Conservation (phyloP, 495 filamentous ascomycete species). For the Entonaema liquescens region DNA sequence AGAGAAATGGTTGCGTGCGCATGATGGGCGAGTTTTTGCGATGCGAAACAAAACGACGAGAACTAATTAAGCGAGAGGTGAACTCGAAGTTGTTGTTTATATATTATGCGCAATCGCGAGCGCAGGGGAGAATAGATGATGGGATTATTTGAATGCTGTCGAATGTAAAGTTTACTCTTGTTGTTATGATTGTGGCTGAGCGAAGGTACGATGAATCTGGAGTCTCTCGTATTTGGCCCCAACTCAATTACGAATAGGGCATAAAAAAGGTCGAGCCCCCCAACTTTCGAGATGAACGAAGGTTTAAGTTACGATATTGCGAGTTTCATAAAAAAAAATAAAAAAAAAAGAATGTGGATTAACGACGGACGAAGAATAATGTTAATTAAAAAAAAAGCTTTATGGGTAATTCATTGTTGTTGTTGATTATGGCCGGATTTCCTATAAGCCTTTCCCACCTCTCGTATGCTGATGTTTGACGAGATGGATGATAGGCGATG, state of each 20-base stretch:
- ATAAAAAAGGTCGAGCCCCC: slow-evolving; percentile 7
- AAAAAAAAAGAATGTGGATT: not conserved
- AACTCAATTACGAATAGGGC: slow-evolving; percentile 19
- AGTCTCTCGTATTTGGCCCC: slow-evolving; percentile 33
- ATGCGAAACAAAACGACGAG: slow-evolving; percentile 9
- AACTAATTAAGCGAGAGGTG: slow-evolving; percentile 14
- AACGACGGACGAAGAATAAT: slow-evolving; percentile 34
- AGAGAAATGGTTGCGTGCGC: slow-evolving; percentile 36
- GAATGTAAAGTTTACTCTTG: slow-evolving; percentile 6
- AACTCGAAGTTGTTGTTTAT: slow-evolving; percentile 4
- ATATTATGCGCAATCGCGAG: slow-evolving; percentile 21
- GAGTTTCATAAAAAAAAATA: not conserved
- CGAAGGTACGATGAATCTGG: slow-evolving; percentile 15
- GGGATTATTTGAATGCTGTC: not conserved
- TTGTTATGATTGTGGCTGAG: slow-evolving; percentile 20
- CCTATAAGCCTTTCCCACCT: slow-evolving; percentile 14
- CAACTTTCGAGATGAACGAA: not conserved
- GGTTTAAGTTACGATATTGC: not conserved
- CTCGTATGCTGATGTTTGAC: slow-evolving; percentile 16
- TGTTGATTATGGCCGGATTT: slow-evolving; percentile 4
- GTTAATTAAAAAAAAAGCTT: slow-evolving; percentile 19
- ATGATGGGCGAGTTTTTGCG: slow-evolving; percentile 36
- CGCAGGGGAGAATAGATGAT: slow-evolving; percentile 6
- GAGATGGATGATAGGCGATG: slow-evolving; percentile 7
- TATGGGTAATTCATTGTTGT: slow-evolving; percentile 25